Conservation (phyloP, 192 early-diverging fungal genomes). For the Coemansia nantahalensis region DNA sequence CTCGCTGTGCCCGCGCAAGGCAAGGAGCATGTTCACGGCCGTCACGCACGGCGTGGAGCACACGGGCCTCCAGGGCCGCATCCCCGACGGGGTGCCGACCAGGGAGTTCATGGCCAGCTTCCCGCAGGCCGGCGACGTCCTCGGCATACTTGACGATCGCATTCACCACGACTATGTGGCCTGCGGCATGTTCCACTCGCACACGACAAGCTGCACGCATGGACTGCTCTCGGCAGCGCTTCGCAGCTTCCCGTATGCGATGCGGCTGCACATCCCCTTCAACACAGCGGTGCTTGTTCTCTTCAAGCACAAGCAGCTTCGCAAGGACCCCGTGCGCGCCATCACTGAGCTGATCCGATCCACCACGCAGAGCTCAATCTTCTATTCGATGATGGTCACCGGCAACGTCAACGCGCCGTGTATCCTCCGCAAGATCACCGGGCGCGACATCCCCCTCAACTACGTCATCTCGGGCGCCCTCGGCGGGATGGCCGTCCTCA, state of each 20-base stretch:
- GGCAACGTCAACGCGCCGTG: slow-evolving; percentile 57
- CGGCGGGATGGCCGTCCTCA: slow-evolving; percentile 57
- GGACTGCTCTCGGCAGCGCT: slow-evolving; percentile 44
- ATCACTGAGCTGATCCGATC: slow-evolving; percentile 55
- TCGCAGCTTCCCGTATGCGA: slow-evolving; percentile 53
- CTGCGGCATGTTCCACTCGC: slow-evolving; percentile 64
- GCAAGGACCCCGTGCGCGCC: slow-evolving; percentile 55
- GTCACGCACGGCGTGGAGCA: slow-evolving; percentile 10
- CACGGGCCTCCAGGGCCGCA: not conserved
- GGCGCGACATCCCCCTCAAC: slow-evolving; percentile 49
- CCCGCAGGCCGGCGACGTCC: slow-evolving; percentile 57
- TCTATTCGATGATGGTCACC: slow-evolving; percentile 57
- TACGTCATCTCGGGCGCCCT: slow-evolving; percentile 59
- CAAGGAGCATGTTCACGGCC: slow-evolving; percentile 8
- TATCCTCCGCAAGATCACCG: slow-evolving; percentile 48
- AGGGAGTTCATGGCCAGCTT: slow-evolving; percentile 54
- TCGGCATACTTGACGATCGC: slow-evolving; percentile 31
- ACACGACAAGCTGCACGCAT: slow-evolving; percentile 51
- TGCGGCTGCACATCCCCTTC: slow-evolving; percentile 62
- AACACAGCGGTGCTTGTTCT: slow-evolving; percentile 54
- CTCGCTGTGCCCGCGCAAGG: slow-evolving; percentile 16
- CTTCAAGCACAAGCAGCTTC: slow-evolving; percentile 54
- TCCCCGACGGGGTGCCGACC: slow-evolving; percentile 54
- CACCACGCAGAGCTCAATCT: slow-evolving; percentile 58
- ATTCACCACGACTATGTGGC: slow-evolving; percentile 56